Percentiles rank a stretch among this genome's conserved stretches.
These are phyloP conservation scores for Ogataea thermomethanolica DNA, from an alignment of 805 yeast genomes.

Conservation along the genomic window DNA sequence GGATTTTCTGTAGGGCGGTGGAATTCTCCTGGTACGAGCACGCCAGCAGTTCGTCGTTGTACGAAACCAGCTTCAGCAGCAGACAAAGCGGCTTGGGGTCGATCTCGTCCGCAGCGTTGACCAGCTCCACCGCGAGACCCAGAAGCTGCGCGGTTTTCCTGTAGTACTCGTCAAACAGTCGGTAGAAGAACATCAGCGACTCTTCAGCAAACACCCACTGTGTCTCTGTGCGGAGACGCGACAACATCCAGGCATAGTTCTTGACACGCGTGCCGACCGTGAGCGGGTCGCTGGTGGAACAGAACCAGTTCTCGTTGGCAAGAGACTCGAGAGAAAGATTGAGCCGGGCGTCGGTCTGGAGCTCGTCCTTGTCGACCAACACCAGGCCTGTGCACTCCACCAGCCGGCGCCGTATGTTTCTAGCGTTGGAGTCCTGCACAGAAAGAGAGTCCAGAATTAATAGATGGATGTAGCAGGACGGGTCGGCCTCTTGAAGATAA, in stretches of 20 bases:
- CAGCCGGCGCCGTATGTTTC: slow-evolving; percentile 30
- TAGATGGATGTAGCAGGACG: slow-evolving; percentile 52
- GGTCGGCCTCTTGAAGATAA: slow-evolving; percentile 50
- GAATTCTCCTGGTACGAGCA: slow-evolving; percentile 15
- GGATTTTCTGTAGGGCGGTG: slow-evolving; percentile 17
- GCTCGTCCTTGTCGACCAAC: slow-evolving; percentile 4
- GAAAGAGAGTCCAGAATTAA: slow-evolving; percentile 57
- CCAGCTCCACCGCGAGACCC: slow-evolving; percentile 8
- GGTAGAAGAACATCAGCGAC: slow-evolving; percentile 16
- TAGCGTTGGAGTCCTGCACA: slow-evolving; percentile 40
- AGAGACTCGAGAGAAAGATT: too few relatives aligned
- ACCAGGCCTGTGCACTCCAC: slow-evolving; percentile 25
- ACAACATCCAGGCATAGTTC: slow-evolving; percentile 12
- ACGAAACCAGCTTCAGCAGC: slow-evolving; percentile 21
- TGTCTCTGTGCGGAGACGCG: slow-evolving; percentile 5
- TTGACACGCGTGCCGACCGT: slow-evolving; percentile 15
- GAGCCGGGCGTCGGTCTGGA: not conserved
- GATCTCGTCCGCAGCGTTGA: slow-evolving; percentile 12
- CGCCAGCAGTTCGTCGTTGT: slow-evolving; percentile 20
- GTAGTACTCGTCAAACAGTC: slow-evolving; percentile 17
- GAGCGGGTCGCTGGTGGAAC: slow-evolving; percentile 11
- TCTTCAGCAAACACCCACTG: slow-evolving; percentile 2
- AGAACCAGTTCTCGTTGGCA: slow-evolving; percentile 9
- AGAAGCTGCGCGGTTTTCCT: slow-evolving; percentile 20
- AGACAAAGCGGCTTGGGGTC: slow-evolving; percentile 12